Conservation (phyloP, 805 yeast species). For the Kluyveromyces lactis region DNA sequence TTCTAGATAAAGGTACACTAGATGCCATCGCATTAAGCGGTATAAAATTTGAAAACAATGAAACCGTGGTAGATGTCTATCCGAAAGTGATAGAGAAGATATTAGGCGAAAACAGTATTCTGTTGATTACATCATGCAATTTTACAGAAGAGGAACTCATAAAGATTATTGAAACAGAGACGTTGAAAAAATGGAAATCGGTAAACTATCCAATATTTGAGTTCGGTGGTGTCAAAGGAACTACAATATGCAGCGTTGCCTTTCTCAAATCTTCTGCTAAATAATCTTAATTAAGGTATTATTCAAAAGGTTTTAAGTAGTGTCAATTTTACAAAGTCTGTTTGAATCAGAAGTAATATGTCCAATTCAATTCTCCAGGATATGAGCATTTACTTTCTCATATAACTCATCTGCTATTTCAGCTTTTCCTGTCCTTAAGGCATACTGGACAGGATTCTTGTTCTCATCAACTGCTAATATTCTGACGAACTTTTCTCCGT, state of each 20-base stretch:
- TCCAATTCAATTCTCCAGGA: conserved; percentile 5
- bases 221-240: conserved; percentile 86
- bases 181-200: conserved; percentile 51
- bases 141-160: conserved; percentile 77
- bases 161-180: conserved; percentile 39
- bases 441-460: conserved; percentile 71
- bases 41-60: conserved; percentile 35
- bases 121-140: conserved; percentile 85
- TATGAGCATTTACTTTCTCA: conserved; percentile 26
- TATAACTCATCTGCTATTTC: conserved; percentile 52
- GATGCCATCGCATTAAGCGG: conserved; percentile 93
- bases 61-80: conserved; percentile 51
- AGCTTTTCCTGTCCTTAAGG: conserved; percentile 60
- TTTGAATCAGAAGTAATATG: no score
- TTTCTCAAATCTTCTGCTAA: conserved; percentile 37
- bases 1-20: conserved; percentile 89
- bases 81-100: conserved; percentile 49
- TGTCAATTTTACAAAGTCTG: no score
- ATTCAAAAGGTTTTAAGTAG: not conserved
- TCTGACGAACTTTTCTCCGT: conserved; percentile 77
- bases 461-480: conserved; percentile 57
- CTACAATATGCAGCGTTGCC: conserved; percentile 81
- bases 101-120: conserved; percentile 47
- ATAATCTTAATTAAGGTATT: not conserved
- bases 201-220: conserved; percentile 74